Evolutionary conservation across 225 moss, liverwort and hornwort species (phyloP).

Genomic region (Takakia lepidozioides): DNA sequence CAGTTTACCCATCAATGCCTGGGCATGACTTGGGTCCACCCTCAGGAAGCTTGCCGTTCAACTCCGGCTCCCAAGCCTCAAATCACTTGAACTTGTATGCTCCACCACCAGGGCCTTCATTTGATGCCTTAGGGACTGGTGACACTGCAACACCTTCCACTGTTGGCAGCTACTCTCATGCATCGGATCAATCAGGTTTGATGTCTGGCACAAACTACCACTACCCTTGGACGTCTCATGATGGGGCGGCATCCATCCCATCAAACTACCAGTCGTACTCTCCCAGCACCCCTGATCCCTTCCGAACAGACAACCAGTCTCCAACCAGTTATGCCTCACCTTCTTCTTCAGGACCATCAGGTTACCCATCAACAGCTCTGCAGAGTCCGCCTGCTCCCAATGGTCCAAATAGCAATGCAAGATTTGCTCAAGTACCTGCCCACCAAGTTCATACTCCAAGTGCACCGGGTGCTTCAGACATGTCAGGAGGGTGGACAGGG

Average conservation of each 20-base stretch:
- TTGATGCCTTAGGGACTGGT: constrained; percentile 31
- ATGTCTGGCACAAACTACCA: too few relatives aligned
- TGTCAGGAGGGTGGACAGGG: constrained; percentile 32
- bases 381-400: constrained; percentile 21
- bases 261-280: constrained; percentile 34
- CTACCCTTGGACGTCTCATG: too few relatives aligned
- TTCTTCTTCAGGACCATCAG: constrained; percentile 18
- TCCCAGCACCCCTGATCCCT: constrained; percentile 23
- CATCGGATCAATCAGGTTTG: constrained; percentile 42
- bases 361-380: constrained; percentile 23
- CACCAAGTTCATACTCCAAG: constrained; percentile 39
- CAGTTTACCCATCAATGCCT: constrained; percentile 54
- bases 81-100: constrained; percentile 28
- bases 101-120: constrained; percentile 17
- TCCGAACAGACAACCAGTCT: constrained; percentile 23
- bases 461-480: constrained; percentile 39
- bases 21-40: constrained; percentile 42
- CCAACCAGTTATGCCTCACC: constrained; percentile 30
- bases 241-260: too few relatives aligned
- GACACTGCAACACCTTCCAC: constrained; percentile 13
- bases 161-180: constrained; percentile 37
- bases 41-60: constrained; percentile 23
- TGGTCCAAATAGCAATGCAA: constrained; percentile 16
- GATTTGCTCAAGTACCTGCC: constrained; percentile 22
- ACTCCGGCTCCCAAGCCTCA: constrained; percentile 32